Percentiles rank a stretch among this genome's conserved stretches.
Evolutionary conservation across 148 eudicot species (phyloP).

Genomic region (Silene conica): DNA sequence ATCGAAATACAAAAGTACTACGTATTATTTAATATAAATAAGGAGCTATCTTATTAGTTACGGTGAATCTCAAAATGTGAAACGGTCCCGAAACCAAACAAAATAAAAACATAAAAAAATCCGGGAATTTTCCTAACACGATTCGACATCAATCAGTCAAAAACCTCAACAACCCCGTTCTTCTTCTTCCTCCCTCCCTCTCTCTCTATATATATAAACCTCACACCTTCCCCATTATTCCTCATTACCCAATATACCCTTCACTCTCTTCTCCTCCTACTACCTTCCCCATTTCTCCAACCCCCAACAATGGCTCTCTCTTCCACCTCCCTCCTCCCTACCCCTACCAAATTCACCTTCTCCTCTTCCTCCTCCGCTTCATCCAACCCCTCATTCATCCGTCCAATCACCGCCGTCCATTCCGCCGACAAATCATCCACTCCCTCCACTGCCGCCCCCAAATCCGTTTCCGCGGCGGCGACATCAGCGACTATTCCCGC

Average conservation of each 20-base stretch:
- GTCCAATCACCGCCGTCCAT: constrained; percentile 32
- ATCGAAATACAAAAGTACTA: too few species aligned
- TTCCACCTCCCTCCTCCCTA: constrained; percentile 3
- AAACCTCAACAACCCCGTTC: constrained; percentile 12
- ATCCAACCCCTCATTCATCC: constrained; percentile 33
- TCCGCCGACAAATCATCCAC: constrained; percentile 27
- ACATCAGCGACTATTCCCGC: not conserved
- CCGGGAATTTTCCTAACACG: too few species aligned
- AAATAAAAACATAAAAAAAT: not conserved
- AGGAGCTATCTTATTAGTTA: too few species aligned
- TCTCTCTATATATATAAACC: constrained; percentile 7
- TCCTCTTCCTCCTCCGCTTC: not conserved
- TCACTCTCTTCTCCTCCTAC: not conserved
- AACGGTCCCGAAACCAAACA: too few species aligned
- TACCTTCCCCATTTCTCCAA: not conserved
- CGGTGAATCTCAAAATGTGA: too few species aligned
- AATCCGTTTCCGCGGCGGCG: not conserved
- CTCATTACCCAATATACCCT: not conserved
- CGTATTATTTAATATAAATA: too few species aligned
- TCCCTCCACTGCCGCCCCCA: not conserved
- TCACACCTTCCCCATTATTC: not conserved
- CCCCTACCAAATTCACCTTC: constrained; percentile 19
- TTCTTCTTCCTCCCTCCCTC: constrained; percentile 5
- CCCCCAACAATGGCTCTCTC: constrained; percentile 23
- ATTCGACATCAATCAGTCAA: too few species aligned